These are phyloP conservation scores for Globisporangium emineosum DNA, from an alignment of 352 stramenopile species.

Conservation along the genomic window DNA sequence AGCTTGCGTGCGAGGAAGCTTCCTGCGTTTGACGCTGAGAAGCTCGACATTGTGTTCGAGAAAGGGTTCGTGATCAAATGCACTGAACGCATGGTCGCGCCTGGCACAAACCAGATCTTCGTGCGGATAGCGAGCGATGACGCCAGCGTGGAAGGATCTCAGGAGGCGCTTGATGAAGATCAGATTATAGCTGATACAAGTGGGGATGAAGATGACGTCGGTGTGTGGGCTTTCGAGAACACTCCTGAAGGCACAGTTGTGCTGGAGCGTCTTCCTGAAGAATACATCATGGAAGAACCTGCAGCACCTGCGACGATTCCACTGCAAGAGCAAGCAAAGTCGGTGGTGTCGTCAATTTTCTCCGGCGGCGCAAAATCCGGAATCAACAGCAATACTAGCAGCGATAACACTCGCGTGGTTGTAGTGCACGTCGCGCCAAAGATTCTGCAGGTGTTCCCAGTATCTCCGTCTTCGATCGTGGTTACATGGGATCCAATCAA, in stretches of 20 bases:
- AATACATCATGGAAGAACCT: conserved; percentile 19
- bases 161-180: conserved; percentile 15
- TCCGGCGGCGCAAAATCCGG: conserved; percentile 33
- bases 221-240: conserved; percentile 68
- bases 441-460: conserved; percentile 52
- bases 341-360: conserved; percentile 61
- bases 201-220: conserved; percentile 33
- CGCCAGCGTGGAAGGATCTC: not conserved
- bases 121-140: conserved; percentile 31
- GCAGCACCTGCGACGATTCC: conserved; percentile 18
- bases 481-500: conserved; percentile 74
- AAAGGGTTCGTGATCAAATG: conserved; percentile 53
- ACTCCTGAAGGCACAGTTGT: conserved; percentile 52
- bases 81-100: conserved; percentile 47
- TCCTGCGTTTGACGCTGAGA: conserved; percentile 49
- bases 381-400: conserved; percentile 12
- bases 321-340: conserved; percentile 70
- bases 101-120: conserved; percentile 65
- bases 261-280: conserved; percentile 59
- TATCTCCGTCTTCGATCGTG: conserved; percentile 56
- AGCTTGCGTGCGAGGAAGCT: conserved; percentile 40
- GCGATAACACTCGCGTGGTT: conserved; percentile 14
- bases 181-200: conserved; percentile 9
- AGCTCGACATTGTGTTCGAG: conserved; percentile 49
- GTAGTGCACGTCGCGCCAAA: conserved; percentile 32